These are phyloP conservation scores for Colletotrichum siamense DNA, from an alignment of 2,329 filamentous ascomycete genomes.

Conservation along the genomic window DNA sequence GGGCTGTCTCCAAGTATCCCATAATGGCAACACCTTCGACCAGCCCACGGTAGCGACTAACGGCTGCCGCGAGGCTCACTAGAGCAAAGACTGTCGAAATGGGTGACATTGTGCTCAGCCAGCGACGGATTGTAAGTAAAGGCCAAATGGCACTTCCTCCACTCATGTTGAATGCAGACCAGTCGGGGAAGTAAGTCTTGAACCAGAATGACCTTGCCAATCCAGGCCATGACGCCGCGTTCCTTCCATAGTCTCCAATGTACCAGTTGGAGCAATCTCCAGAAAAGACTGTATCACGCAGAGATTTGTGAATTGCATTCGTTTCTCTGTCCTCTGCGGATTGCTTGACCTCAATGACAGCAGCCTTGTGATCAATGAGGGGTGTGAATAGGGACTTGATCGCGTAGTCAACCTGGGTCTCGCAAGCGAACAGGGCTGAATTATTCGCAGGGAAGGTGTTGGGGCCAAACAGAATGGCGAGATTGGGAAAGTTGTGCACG, in stretches of 20 bases:
- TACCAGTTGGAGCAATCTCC: conserved; percentile 48
- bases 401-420: conserved; percentile 29
- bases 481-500: conserved; percentile 35
- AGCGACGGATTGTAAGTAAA: neutral
- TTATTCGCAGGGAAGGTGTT: conserved; percentile 34
- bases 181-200: conserved; percentile 11
- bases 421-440: conserved; percentile 29
- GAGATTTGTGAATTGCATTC: conserved; percentile 33
- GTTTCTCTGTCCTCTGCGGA: conserved; percentile 34
- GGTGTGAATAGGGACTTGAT: conserved; percentile 30
- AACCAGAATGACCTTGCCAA: conserved; percentile 34
- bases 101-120: neutral
- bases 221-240: conserved; percentile 41
- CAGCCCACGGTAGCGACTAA: neutral
- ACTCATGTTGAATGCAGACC: neutral
- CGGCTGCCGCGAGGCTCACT: neutral
- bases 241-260: conserved; percentile 40
- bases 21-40: neutral
- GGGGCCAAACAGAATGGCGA: conserved; percentile 33
- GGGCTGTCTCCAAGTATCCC: neutral
- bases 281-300: conserved; percentile 38
- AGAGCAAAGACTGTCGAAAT: neutral
- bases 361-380: conserved; percentile 33
- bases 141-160: neutral
- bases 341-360: conserved; percentile 39